Conservation (phyloP, 1,139 yeast genomes). For the Candida tunisiensis region DNA sequence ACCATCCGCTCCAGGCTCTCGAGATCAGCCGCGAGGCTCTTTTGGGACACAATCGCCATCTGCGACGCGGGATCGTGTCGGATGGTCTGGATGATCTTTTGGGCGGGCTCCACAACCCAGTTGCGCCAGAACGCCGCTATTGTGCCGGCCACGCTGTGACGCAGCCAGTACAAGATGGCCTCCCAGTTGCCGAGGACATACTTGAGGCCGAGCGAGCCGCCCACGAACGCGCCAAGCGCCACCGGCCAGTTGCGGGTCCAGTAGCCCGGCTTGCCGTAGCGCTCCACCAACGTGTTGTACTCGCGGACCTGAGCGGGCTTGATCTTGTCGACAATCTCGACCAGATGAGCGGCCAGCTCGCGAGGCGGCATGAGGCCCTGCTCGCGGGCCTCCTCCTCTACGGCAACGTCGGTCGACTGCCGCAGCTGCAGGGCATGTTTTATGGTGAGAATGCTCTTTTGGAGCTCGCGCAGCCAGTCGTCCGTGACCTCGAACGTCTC, state of each 20-base stretch:
- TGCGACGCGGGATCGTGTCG: constrained; percentile 63
- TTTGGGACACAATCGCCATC: constrained; percentile 63
- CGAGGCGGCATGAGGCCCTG: too few species aligned
- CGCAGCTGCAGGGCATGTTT: too few species aligned
- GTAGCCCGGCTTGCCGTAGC: too few species aligned
- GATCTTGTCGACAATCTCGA: constrained; percentile 3
- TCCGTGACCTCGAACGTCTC: too few species aligned
- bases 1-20: constrained; percentile 81
- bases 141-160: constrained; percentile 45
- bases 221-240: constrained; percentile 24
- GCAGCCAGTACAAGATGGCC: constrained; percentile 38
- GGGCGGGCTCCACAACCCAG: constrained; percentile 73
- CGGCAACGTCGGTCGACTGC: too few species aligned
- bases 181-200: constrained; percentile 37
- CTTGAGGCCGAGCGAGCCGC: constrained; percentile 23
- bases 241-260: constrained; percentile 2
- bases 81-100: constrained; percentile 58
- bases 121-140: constrained; percentile 49
- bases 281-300: too few species aligned
- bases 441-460: too few species aligned
- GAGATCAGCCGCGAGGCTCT: constrained; percentile 62
- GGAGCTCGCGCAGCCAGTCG: too few species aligned
- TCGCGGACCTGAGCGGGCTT: too few species aligned
- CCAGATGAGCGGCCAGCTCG: constrained; percentile 20
- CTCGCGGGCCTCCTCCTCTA: too few species aligned